A percentile compares a stretch with the other conserved stretches of the same genome.
Evolutionary conservation across 1,284 basidiomycete species (phyloP).

Genomic region (Trichosporon inkin): DNA sequence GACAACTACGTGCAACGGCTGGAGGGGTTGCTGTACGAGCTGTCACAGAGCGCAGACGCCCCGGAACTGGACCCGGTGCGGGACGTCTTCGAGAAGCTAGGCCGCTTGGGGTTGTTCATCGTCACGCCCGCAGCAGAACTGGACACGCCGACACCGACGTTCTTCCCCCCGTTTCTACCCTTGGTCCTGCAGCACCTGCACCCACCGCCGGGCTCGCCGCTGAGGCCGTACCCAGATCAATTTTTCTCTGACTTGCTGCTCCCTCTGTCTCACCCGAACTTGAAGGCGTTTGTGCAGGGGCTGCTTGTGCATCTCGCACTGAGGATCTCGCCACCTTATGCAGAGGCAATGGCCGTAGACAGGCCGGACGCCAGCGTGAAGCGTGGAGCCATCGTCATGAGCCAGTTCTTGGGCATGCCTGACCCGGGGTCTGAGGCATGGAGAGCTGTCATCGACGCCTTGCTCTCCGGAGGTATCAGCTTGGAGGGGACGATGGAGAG

Average conservation of each 20-base stretch:
- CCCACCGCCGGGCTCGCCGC: constrained; percentile 52
- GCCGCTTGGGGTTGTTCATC: constrained; percentile 32
- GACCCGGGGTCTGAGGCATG: constrained; percentile 32
- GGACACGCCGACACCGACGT: constrained; percentile 25
- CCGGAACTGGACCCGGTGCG: constrained; percentile 21
- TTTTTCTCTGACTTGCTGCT: constrained; percentile 65
- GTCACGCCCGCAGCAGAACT: constrained; percentile 5
- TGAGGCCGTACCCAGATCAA: constrained; percentile 56
- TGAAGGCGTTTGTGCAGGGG: constrained; percentile 27
- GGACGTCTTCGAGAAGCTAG: constrained; percentile 31
- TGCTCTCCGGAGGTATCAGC: constrained; percentile 3
- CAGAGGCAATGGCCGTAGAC: constrained; percentile 13
- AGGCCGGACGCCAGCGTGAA: constrained; percentile 25
- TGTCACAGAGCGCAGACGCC: constrained; percentile 55
- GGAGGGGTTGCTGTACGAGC: constrained; percentile 42
- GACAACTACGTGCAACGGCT: constrained; percentile 54
- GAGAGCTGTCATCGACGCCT: constrained; percentile 25
- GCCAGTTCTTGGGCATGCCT: constrained; percentile 30
- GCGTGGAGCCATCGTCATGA: constrained; percentile 26
- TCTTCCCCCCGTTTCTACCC: constrained; percentile 37
- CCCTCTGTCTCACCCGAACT: constrained; percentile 53
- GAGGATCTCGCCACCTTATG: constrained; percentile 13
- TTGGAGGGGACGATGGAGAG: constrained; percentile 13
- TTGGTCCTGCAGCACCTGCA: constrained; percentile 51
- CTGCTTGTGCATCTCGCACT: constrained; percentile 29